Percentiles rank a stretch among this genome's conserved stretches.
phyloP scores from a whole-genome alignment of 169 alveolate genomes.

The Plasmodium coatneyi region DNA sequence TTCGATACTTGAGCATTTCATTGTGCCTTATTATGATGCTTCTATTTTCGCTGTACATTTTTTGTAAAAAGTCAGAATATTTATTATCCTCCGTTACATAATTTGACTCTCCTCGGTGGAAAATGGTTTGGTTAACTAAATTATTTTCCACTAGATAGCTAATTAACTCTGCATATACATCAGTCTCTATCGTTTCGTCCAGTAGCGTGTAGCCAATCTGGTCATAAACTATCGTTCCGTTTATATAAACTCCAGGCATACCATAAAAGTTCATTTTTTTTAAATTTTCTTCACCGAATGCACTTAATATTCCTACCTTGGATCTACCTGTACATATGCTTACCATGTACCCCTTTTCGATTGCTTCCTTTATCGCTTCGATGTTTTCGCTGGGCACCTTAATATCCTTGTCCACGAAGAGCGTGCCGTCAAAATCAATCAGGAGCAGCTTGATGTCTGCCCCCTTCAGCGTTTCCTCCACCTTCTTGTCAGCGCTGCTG shows the following conservation, averaged over 20 bases:
- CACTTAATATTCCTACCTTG: conserved; percentile 73
- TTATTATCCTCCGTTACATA: conserved; percentile 72
- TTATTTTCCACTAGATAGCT: conserved; percentile 45
- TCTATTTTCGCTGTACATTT: conserved; percentile 69
- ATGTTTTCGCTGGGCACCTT: conserved; percentile 70
- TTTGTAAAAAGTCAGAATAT: conserved; percentile 60
- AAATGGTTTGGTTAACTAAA: conserved; percentile 59
- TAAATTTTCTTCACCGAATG: conserved; percentile 74
- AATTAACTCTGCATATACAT: conserved; percentile 61
- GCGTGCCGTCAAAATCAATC: conserved; percentile 69
- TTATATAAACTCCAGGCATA: conserved; percentile 72
- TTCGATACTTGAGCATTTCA: conserved; percentile 61
- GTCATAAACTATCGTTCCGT: conserved; percentile 69
- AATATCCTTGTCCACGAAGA: conserved; percentile 61
- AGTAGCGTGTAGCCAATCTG: conserved; percentile 56
- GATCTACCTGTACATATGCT: conserved; percentile 66
- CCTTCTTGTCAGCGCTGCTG: neutral
- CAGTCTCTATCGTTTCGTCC: conserved; percentile 70
- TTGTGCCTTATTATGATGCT: conserved; percentile 64
- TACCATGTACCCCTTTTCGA: conserved; percentile 71
- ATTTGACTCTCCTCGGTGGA: conserved; percentile 69
- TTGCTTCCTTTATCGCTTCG: conserved; percentile 66
- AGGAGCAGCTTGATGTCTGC: conserved; percentile 45
- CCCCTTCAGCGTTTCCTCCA: conserved; percentile 61
- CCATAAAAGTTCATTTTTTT: conserved; percentile 72